These are phyloP conservation scores for Trichoderma gamsii DNA, from an alignment of 495 filamentous ascomycete genomes.

Conservation along the genomic window DNA sequence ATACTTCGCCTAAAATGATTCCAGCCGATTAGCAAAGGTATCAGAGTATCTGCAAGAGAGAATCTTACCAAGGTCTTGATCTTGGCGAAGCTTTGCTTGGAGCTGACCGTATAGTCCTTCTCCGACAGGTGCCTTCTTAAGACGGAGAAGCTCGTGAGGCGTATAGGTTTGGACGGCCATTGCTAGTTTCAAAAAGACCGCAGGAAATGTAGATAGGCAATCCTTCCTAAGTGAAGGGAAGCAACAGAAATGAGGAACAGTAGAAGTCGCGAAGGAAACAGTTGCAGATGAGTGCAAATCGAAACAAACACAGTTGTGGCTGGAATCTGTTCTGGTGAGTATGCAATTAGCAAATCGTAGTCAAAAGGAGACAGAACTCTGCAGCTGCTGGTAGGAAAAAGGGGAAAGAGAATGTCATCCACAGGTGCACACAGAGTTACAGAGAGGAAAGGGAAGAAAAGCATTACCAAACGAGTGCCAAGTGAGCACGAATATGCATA, in stretches of 20 bases:
- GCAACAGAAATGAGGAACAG: neutral
- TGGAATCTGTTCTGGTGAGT: neutral
- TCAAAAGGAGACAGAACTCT: neutral
- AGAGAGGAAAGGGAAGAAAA: neutral
- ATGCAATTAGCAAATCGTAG: neutral
- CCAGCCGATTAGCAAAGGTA: neutral
- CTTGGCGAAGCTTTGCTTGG: constrained; percentile 5
- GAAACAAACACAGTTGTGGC: neutral
- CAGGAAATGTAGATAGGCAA: neutral
- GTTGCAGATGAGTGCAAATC: neutral
- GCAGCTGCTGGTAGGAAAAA: neutral
- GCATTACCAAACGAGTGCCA: neutral
- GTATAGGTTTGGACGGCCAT: neutral
- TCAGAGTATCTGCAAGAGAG: neutral
- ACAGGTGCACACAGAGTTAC: no score
- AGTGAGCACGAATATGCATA: constrained; percentile 6
- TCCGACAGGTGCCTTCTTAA: neutral
- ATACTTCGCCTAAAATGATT: neutral
- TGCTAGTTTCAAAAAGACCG: neutral
- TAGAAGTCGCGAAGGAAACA: neutral
- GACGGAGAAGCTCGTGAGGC: neutral
- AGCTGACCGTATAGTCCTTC: neutral
- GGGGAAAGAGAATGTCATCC: neutral
- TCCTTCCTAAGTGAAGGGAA: neutral
- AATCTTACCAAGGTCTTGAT: neutral